These are phyloP conservation scores for Hypoxylon rubiginosum DNA, from an alignment of 2,329 filamentous ascomycete species.

Conservation along the genomic window DNA sequence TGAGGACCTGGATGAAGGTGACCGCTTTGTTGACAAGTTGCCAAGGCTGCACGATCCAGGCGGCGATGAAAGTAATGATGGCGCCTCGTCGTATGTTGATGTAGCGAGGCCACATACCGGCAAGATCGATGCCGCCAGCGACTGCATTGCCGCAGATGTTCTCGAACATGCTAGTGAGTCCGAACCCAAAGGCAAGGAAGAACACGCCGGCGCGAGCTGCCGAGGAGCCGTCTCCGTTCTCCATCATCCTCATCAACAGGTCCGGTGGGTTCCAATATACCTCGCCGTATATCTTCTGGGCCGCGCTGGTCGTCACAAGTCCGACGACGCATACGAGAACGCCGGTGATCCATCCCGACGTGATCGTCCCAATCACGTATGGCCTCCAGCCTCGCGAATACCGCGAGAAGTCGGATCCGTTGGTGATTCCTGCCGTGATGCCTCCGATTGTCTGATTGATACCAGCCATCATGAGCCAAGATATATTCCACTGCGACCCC, in stretches of 20 bases:
- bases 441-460: constrained; percentile 59
- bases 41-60: constrained; percentile 52
- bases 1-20: constrained; percentile 51
- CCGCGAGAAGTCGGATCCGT: constrained; percentile 59
- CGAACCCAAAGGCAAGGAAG: constrained; percentile 50
- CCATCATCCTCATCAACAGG: constrained; percentile 60
- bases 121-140: constrained; percentile 51
- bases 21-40: constrained; percentile 50
- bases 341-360: constrained; percentile 57
- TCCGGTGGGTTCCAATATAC: constrained; percentile 63
- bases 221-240: constrained; percentile 57
- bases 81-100: constrained; percentile 51
- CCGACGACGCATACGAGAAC: constrained; percentile 59
- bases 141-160: constrained; percentile 56
- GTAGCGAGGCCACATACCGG: constrained; percentile 50
- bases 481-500: constrained; percentile 55
- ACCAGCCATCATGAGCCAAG: constrained; percentile 61
- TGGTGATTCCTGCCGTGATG: constrained; percentile 54
- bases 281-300: constrained; percentile 60
- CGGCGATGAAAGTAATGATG: constrained; percentile 50
- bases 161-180: constrained; percentile 60
- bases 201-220: constrained; percentile 49
- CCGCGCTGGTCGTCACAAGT: constrained; percentile 58
- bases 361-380: constrained; percentile 57
- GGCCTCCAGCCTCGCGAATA: constrained; percentile 54